These are phyloP conservation scores for Neopestalotiopsis clavispora DNA, from an alignment of 2,329 filamentous ascomycete genomes.

Conservation along the genomic window DNA sequence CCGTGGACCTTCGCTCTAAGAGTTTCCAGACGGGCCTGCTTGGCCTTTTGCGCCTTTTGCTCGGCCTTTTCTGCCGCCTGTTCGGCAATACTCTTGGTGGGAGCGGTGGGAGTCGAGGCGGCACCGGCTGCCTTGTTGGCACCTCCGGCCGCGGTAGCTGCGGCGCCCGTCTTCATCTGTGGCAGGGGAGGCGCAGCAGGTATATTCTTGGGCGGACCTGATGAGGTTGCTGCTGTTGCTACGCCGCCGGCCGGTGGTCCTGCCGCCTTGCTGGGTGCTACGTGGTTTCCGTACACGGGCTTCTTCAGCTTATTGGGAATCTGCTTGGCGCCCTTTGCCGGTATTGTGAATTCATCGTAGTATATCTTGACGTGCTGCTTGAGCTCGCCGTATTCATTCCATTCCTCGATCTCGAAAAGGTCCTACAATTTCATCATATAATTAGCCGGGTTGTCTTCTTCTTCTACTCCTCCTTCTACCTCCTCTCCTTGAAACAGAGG, in stretches of 20 bases:
- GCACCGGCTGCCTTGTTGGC: constrained; percentile 29
- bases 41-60: constrained; percentile 69
- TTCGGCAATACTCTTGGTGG: constrained; percentile 62
- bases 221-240: constrained; percentile 23
- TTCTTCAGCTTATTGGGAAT: constrained; percentile 42
- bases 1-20: constrained; percentile 61
- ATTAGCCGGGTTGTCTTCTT: background rate
- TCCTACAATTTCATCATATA: constrained; percentile 60
- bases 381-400: constrained; percentile 98
- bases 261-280: constrained; percentile 30
- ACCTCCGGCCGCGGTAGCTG: constrained; percentile 23
- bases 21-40: constrained; percentile 59
- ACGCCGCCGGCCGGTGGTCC: constrained; percentile 33
- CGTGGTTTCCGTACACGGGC: constrained; percentile 2
- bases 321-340: constrained; percentile 57
- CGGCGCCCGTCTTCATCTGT: constrained; percentile 32
- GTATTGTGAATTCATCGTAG: constrained; percentile 66
- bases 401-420: constrained; percentile 92
- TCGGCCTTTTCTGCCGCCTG: constrained; percentile 66
- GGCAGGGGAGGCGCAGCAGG: constrained; percentile 35
- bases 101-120: constrained; percentile 30
- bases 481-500: too few relatives aligned
- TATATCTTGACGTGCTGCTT: constrained; percentile 80
- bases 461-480: background rate
- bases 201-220: constrained; percentile 23